Percentiles rank a stretch among this genome's conserved stretches.
Evolutionary conservation across 2,329 filamentous ascomycete genomes (phyloP).

Genomic region (Alternaria sp.): DNA sequence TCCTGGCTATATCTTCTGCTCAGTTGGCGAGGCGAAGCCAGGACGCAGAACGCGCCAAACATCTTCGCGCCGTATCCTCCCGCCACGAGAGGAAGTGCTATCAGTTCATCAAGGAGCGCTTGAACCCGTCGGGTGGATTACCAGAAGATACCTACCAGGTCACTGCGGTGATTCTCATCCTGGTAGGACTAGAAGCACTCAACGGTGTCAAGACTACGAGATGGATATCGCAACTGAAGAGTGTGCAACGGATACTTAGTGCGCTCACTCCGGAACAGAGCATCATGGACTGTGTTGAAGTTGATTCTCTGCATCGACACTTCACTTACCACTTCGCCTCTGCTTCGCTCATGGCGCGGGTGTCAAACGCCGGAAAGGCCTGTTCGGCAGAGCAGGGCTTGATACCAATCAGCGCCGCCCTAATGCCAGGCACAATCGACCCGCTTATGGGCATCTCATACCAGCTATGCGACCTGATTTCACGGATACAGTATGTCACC

Average conservation of each 20-base stretch:
- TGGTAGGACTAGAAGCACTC: constrained; percentile 45
- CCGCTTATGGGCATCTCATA: constrained; percentile 47
- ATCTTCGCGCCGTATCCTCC: constrained; percentile 37
- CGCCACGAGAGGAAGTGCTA: constrained; percentile 44
- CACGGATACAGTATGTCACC: constrained; percentile 44
- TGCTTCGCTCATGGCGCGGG: constrained; percentile 43
- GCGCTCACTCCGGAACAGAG: constrained; percentile 31
- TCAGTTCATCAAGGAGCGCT: constrained; percentile 38
- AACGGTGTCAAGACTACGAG: constrained; percentile 43
- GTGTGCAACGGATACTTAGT: constrained; percentile 39
- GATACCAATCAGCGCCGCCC: constrained; percentile 21
- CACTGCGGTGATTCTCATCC: constrained; percentile 40
- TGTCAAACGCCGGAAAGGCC: constrained; percentile 23
- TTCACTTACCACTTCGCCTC: constrained; percentile 47
- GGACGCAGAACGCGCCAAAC: constrained; percentile 33
- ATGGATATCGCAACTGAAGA: constrained; percentile 45
- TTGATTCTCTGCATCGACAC: constrained; percentile 44
- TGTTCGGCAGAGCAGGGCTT: constrained; percentile 27
- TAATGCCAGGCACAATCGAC: constrained; percentile 38
- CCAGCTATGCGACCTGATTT: constrained; percentile 42
- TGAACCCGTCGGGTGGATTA: constrained; percentile 32
- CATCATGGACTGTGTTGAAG: constrained; percentile 35
- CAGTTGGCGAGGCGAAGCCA: constrained; percentile 41
- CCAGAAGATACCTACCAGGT: constrained; percentile 42
- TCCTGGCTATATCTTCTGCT: constrained; percentile 43